Conservation (phyloP, 129 eudicot species). For the Lonicera japonica region DNA sequence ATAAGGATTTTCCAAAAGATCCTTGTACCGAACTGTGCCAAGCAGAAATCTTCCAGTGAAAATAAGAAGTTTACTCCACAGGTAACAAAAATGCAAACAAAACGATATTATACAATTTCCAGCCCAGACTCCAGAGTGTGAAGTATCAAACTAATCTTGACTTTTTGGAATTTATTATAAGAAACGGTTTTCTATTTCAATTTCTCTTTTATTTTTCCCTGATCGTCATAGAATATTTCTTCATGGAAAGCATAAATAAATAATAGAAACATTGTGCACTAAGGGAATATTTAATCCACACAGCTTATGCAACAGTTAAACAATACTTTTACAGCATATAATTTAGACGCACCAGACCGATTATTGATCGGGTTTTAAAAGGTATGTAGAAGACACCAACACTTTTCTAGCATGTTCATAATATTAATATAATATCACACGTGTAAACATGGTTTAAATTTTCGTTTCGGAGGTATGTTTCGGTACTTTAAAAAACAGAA, state of each 20-base stretch:
- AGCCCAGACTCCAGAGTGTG: not conserved
- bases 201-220: not conserved
- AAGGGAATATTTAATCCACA: not conserved
- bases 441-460: too few species aligned
- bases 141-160: not conserved
- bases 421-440: too few species aligned
- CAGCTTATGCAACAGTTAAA: not conserved
- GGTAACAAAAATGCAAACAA: not conserved
- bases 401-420: too few species aligned
- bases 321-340: too few species aligned
- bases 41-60: not conserved
- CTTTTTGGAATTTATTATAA: not conserved
- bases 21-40: constrained; percentile 84
- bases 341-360: too few species aligned
- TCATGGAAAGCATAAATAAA: too few species aligned
- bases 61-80: not conserved
- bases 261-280: not conserved
- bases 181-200: not conserved
- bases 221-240: not conserved
- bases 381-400: too few species aligned
- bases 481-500: too few species aligned
- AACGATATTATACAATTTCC: not conserved
- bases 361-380: too few species aligned
- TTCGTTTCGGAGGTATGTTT: too few species aligned
- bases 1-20: constrained; percentile 70